Conservation (phyloP, 2,329 filamentous ascomycete genomes). For the Venturia pyrina region DNA sequence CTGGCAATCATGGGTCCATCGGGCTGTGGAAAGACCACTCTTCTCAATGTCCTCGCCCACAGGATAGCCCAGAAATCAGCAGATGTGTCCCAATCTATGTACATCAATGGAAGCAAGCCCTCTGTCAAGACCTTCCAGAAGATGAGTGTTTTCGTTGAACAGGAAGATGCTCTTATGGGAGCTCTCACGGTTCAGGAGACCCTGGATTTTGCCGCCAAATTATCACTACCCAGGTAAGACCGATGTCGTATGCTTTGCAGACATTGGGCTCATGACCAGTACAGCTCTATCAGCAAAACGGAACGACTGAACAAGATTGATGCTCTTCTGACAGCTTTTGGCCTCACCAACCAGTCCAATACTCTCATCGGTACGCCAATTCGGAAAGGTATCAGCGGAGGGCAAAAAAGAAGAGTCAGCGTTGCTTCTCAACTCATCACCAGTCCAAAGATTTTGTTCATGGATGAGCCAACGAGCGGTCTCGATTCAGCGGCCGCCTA, state of each 20-base stretch:
- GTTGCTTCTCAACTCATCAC: slow-evolving; percentile 76
- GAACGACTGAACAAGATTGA: slow-evolving; percentile 56
- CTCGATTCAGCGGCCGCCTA: slow-evolving; percentile 31
- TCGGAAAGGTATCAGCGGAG: slow-evolving; percentile 72
- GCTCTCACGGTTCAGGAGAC: slow-evolving; percentile 74
- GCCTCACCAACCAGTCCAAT: slow-evolving; percentile 57
- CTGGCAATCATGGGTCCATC: slow-evolving; percentile 73
- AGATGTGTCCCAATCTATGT: slow-evolving; percentile 42
- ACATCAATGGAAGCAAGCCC: slow-evolving; percentile 52
- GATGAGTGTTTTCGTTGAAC: slow-evolving; percentile 71
- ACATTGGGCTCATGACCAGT: neutral
- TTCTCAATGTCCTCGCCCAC: slow-evolving; percentile 69
- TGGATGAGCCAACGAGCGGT: slow-evolving; percentile 68
- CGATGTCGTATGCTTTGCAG: neutral
- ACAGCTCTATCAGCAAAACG: slow-evolving; percentile 39
- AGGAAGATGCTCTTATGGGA: slow-evolving; percentile 77
- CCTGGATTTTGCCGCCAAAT: slow-evolving; percentile 63
- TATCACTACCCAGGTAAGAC: slow-evolving; percentile 41
- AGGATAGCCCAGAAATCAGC: slow-evolving; percentile 45
- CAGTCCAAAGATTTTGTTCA: slow-evolving; percentile 66
- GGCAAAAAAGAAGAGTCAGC: slow-evolving; percentile 72
- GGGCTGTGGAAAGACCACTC: slow-evolving; percentile 68
- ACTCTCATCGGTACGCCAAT: slow-evolving; percentile 74
- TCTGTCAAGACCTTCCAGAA: slow-evolving; percentile 49
- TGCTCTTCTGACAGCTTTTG: slow-evolving; percentile 60